Evolutionary conservation across 1,139 yeast species (phyloP).

Genomic region (Fermentozyma sake): DNA sequence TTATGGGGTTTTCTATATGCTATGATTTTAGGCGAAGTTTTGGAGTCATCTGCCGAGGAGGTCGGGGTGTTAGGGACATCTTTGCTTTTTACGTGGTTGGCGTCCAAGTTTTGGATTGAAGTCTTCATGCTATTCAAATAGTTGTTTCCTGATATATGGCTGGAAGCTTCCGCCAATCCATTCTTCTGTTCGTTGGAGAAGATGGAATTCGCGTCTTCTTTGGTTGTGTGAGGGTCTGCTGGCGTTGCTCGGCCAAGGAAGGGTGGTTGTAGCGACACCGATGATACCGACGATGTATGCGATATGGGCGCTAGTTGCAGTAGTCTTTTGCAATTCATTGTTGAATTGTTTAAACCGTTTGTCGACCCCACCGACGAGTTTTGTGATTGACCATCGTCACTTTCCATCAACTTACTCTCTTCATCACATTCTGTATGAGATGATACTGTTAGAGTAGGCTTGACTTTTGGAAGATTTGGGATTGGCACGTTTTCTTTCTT

Average conservation of each 20-base stretch:
- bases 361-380: conserved; percentile 5
- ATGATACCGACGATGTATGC: conserved; percentile 2
- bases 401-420: too few species aligned
- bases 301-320: conserved; percentile 7
- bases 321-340: conserved; percentile 3
- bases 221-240: conserved; percentile 57
- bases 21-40: conserved; percentile 41
- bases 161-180: conserved; percentile 1
- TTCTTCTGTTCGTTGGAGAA: conserved; percentile 27
- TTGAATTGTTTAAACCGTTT: conserved; percentile 3
- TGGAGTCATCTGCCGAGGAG: conserved; percentile 3
- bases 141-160: conserved; percentile 4
- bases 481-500: too few species aligned
- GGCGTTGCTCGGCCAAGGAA: conserved; percentile 46
- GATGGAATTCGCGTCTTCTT: conserved; percentile 45
- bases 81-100: conserved; percentile 1
- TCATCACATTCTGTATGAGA: too few species aligned
- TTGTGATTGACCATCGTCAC: conserved; percentile 9
- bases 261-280: conserved; percentile 31
- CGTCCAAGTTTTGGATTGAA: conserved; percentile 3
- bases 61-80: conserved; percentile 1
- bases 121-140: conserved; percentile 8
- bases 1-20: conserved; percentile 42
- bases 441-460: not conserved
- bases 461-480: too few species aligned